phyloP scores from a whole-genome alignment of 225 moss, liverwort and hornwort species.

The Physcomitrium patens region DNA sequence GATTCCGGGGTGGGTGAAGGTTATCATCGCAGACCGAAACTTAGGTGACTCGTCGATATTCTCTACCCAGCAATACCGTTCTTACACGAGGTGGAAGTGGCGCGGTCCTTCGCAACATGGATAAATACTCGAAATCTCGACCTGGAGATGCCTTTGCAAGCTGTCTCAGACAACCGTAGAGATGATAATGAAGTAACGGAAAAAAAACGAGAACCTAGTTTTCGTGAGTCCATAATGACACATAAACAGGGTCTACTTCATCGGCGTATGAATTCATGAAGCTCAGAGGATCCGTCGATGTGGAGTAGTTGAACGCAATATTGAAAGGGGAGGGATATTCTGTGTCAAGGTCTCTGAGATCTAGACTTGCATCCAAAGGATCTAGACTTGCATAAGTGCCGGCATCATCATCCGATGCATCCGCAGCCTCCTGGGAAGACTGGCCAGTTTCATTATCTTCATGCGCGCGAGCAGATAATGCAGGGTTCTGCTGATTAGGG shows the following conservation, averaged over 20 bases:
- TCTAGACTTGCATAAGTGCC: constrained; percentile 30
- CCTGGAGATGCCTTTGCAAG: not conserved
- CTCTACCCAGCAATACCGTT: constrained; percentile 36
- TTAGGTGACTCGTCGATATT: constrained; percentile 26
- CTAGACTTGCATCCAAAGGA: constrained; percentile 20
- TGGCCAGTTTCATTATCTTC: constrained; percentile 25
- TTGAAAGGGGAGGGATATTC: constrained; percentile 1
- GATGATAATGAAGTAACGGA: not conserved
- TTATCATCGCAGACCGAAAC: constrained; percentile 29
- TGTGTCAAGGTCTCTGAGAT: constrained; percentile 9
- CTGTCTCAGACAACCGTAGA: constrained; percentile 25
- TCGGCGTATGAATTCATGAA: constrained; percentile 33
- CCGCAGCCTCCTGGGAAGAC: constrained; percentile 29
- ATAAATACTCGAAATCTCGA: not conserved
- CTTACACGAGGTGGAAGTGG: constrained; percentile 26
- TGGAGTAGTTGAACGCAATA: constrained; percentile 4
- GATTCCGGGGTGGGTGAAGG: constrained; percentile 28
- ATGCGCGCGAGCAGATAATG: constrained; percentile 26
- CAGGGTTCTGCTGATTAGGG: constrained; percentile 19
- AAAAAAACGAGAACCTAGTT: not conserved
- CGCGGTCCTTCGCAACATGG: not conserved
- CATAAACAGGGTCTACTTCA: constrained; percentile 23
- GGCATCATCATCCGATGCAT: constrained; percentile 22
- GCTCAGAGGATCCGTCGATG: constrained; percentile 20
- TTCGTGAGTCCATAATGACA: constrained; percentile 42